phyloP scores from a whole-genome alignment of 257 asterid genomes.

The Osmanthus fragrans region DNA sequence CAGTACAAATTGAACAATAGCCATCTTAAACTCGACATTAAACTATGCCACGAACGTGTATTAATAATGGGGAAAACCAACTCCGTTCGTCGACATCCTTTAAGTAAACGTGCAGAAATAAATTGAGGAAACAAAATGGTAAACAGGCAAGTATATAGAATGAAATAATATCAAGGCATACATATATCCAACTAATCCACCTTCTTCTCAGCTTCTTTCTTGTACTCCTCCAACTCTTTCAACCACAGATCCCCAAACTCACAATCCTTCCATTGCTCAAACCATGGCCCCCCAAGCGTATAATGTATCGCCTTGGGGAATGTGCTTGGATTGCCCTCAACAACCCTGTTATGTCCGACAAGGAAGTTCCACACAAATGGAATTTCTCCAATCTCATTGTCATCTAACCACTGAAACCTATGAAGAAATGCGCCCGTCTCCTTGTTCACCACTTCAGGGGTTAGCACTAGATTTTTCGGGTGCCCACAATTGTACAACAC shows the following conservation, averaged over 20 bases:
- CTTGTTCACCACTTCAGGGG: slow-evolving; percentile 76
- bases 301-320: slow-evolving; percentile 77
- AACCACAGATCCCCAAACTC: slow-evolving; percentile 86
- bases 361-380: slow-evolving; percentile 88
- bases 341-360: slow-evolving; percentile 74
- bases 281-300: slow-evolving; percentile 94
- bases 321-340: slow-evolving; percentile 56
- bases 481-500: slow-evolving; percentile 83
- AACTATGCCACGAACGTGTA: not conserved
- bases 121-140: slow-evolving; percentile 15
- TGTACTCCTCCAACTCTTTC: slow-evolving; percentile 66
- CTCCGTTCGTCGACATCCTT: not conserved
- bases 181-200: slow-evolving; percentile 22
- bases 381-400: slow-evolving; percentile 77
- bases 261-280: slow-evolving; percentile 88
- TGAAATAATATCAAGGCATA: slow-evolving; percentile 13
- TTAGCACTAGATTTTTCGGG: slow-evolving; percentile 53
- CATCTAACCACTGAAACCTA: slow-evolving; percentile 82
- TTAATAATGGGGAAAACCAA: not conserved
- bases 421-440: slow-evolving; percentile 82
- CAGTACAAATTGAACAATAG: slow-evolving; percentile 19
- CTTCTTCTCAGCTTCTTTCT: slow-evolving; percentile 38
- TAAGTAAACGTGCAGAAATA: not conserved
- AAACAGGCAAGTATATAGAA: slow-evolving; percentile 8
- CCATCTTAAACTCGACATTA: slow-evolving; percentile 10